Conservation (phyloP, 345 rosid species). For the Camelina hispida region DNA sequence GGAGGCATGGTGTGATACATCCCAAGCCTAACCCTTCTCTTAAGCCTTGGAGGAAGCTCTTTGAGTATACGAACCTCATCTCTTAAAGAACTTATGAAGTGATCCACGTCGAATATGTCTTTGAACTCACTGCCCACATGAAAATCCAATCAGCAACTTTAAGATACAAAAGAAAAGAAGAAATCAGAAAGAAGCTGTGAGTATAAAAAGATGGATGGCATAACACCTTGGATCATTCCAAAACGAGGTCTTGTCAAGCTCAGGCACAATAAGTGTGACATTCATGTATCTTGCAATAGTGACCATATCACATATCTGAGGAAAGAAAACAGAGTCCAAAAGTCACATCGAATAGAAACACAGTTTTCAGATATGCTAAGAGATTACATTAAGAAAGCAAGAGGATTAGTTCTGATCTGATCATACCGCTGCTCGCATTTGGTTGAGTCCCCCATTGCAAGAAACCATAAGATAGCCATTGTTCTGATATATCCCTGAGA, state of each 20-base stretch:
- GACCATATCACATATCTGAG: slow-evolving; percentile 90
- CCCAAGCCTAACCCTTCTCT: slow-evolving; percentile 65
- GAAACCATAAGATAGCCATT: slow-evolving; percentile 96
- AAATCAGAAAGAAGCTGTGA: neutral
- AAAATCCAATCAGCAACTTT: slow-evolving; percentile 26
- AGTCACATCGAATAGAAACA: slow-evolving; percentile 8
- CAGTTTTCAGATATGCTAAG: neutral
- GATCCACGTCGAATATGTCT: slow-evolving; percentile 87
- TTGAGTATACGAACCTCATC: slow-evolving; percentile 86
- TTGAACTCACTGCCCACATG: slow-evolving; percentile 66
- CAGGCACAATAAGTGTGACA: slow-evolving; percentile 90
- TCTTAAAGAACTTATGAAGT: slow-evolving; percentile 77
- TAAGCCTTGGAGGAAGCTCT: slow-evolving; percentile 81
- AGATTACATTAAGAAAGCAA: neutral
- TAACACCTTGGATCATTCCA: slow-evolving; percentile 90
- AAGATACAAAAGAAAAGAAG: slow-evolving; percentile 1
- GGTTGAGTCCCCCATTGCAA: slow-evolving; percentile 93
- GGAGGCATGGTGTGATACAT: slow-evolving; percentile 76
- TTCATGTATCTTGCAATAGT: slow-evolving; percentile 81
- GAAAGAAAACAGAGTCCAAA: slow-evolving; percentile 22
- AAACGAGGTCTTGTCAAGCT: slow-evolving; percentile 82
- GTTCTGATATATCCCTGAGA: slow-evolving; percentile 85
- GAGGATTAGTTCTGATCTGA: slow-evolving; percentile 2
- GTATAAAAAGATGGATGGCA: neutral
- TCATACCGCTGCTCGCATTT: slow-evolving; percentile 87